phyloP scores from a whole-genome alignment of 2,329 filamentous ascomycete species.

The Hypoxylon sp. region DNA sequence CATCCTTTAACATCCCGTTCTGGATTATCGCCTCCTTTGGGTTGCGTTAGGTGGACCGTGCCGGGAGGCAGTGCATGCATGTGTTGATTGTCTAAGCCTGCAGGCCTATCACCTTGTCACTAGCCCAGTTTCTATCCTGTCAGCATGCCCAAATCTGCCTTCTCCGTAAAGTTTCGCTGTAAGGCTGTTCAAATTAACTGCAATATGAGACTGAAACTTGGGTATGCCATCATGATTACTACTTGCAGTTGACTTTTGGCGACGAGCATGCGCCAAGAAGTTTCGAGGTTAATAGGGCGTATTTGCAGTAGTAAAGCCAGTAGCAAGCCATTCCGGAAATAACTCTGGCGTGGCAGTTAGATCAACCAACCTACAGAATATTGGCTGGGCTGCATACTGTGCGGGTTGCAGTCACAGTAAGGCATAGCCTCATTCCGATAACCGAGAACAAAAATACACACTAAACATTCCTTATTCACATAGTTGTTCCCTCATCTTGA shows the following conservation, averaged over 20 bases:
- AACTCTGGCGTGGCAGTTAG: slow-evolving; percentile 23
- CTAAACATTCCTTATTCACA: slow-evolving; percentile 11
- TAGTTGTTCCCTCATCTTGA: slow-evolving; percentile 22
- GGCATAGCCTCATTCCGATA: slow-evolving; percentile 45
- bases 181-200: slow-evolving; percentile 4
- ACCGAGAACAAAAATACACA: slow-evolving; percentile 26
- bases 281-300: slow-evolving; percentile 9
- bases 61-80: slow-evolving; percentile 44
- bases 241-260: slow-evolving; percentile 8
- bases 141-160: slow-evolving; percentile 25
- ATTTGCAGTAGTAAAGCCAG: slow-evolving; percentile 21
- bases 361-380: slow-evolving; percentile 33
- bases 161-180: slow-evolving; percentile 16
- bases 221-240: slow-evolving; percentile 17
- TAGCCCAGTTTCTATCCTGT: slow-evolving; percentile 15
- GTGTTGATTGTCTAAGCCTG: slow-evolving; percentile 29
- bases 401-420: slow-evolving; percentile 38
- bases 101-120: slow-evolving; percentile 17
- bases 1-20: slow-evolving; percentile 11
- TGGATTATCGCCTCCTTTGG: slow-evolving; percentile 17
- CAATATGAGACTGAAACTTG: neutral
- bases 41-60: slow-evolving; percentile 32
- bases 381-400: slow-evolving; percentile 39
- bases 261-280: slow-evolving; percentile 21
- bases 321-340: slow-evolving; percentile 39